These are phyloP conservation scores for Tolypocladium nubicola DNA, from an alignment of 2,329 filamentous ascomycete genomes.

Conservation along the genomic window DNA sequence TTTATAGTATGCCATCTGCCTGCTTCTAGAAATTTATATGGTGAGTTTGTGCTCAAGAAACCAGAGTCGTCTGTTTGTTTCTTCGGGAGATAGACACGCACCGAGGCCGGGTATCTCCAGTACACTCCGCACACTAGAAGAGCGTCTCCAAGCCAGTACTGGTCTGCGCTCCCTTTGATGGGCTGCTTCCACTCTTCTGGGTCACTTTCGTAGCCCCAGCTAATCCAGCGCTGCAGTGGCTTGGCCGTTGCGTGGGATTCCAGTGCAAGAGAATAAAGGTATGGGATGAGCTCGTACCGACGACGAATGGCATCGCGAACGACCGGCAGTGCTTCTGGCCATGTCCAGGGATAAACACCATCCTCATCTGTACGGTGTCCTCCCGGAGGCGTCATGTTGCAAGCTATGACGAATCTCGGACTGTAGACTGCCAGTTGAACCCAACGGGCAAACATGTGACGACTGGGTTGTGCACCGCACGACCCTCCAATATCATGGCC, in stretches of 20 bases:
- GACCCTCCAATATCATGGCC: slow-evolving; percentile 69
- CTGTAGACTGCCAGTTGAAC: slow-evolving; percentile 62
- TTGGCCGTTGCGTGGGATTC: slow-evolving; percentile 49
- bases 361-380: slow-evolving; percentile 53
- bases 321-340: slow-evolving; percentile 52
- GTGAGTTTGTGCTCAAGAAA: no score
- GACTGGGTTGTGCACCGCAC: slow-evolving; percentile 60
- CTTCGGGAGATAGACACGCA: slow-evolving; percentile 50
- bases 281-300: slow-evolving; percentile 61
- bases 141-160: slow-evolving; percentile 63
- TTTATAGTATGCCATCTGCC: no score
- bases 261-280: slow-evolving; percentile 56
- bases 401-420: slow-evolving; percentile 65
- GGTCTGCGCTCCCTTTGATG: slow-evolving; percentile 49
- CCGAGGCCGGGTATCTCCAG: slow-evolving; percentile 39
- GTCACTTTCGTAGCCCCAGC: slow-evolving; percentile 61
- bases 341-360: slow-evolving; percentile 72
- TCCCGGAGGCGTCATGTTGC: slow-evolving; percentile 58
- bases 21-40: no score
- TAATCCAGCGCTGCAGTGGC: slow-evolving; percentile 61
- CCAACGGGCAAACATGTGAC: slow-evolving; percentile 63
- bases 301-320: slow-evolving; percentile 57
- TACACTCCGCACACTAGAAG: slow-evolving; percentile 60
- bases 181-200: slow-evolving; percentile 54
- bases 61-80: no score